These are phyloP conservation scores for Leishmania arabica DNA, from an alignment of 208 protist species.

Conservation along the genomic window DNA sequence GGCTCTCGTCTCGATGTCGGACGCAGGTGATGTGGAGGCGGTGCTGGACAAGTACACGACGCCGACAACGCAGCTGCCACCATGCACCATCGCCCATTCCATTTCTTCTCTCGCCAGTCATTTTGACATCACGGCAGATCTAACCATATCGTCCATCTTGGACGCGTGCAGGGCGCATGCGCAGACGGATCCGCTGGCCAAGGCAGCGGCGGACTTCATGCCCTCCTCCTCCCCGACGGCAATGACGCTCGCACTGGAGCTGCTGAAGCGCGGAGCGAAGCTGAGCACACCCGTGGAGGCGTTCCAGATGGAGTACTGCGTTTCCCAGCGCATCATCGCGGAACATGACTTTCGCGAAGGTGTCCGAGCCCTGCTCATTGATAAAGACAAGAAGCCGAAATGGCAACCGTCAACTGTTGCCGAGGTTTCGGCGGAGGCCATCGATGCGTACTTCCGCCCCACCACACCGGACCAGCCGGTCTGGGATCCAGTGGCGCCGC, in stretches of 20 bases:
- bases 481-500: slow-evolving; percentile 50
- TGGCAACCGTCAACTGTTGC: slow-evolving; percentile 65
- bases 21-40: slow-evolving; percentile 35
- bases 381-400: slow-evolving; percentile 79
- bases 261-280: slow-evolving; percentile 45
- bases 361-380: slow-evolving; percentile 79
- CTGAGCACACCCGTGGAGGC: slow-evolving; percentile 41
- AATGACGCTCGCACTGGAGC: slow-evolving; percentile 58
- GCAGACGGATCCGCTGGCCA: slow-evolving; percentile 38
- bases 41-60: slow-evolving; percentile 47
- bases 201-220: slow-evolving; percentile 31
- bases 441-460: slow-evolving; percentile 41
- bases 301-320: slow-evolving; percentile 68
- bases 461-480: slow-evolving; percentile 24
- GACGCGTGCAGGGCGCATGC: slow-evolving; percentile 30
- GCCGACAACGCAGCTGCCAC: slow-evolving; percentile 33
- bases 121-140: slow-evolving; percentile 40
- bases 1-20: slow-evolving; percentile 42
- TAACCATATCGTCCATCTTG: slow-evolving; percentile 53
- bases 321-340: slow-evolving; percentile 37
- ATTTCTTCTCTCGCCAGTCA: slow-evolving; percentile 31
- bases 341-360: slow-evolving; percentile 77
- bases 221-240: slow-evolving; percentile 56
- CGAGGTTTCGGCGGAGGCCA: slow-evolving; percentile 43
- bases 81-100: slow-evolving; percentile 44